A percentile compares a stretch with the other conserved stretches of the same genome.
Conservation (phyloP, 768 basidiomycete genomes). For the Boletus pseudo-olivaceus region DNA sequence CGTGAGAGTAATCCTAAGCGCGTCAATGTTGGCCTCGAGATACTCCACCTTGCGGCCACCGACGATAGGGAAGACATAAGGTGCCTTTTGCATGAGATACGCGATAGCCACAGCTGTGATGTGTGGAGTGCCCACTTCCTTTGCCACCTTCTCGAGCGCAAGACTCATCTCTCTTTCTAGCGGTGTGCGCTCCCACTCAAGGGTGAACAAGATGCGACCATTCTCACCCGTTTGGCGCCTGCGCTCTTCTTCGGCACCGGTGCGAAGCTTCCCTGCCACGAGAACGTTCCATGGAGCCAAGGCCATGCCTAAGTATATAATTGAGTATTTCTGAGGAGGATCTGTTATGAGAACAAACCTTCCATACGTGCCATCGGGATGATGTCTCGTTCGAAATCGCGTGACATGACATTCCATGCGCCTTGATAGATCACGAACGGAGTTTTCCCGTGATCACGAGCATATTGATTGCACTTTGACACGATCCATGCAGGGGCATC, state of each 20-base stretch:
- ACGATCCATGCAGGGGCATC: slow-evolving; percentile 49
- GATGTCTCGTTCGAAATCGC: slow-evolving; percentile 52
- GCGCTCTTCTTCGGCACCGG: slow-evolving; percentile 26
- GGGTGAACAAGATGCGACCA: slow-evolving; percentile 29
- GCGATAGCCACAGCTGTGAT: slow-evolving; percentile 39
- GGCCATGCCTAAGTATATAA: slow-evolving; percentile 4
- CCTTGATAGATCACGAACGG: slow-evolving; percentile 55
- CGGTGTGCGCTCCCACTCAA: slow-evolving; percentile 33
- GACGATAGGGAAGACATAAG: slow-evolving; percentile 37
- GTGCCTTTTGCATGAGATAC: slow-evolving; percentile 41
- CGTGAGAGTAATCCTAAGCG: slow-evolving; percentile 36
- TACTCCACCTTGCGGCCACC: slow-evolving; percentile 42
- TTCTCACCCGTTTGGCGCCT: slow-evolving; percentile 32
- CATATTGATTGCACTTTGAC: slow-evolving; percentile 45
- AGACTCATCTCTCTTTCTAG: slow-evolving; percentile 32
- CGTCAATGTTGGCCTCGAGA: slow-evolving; percentile 38
- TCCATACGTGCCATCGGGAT: slow-evolving; percentile 32
- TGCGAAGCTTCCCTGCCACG: slow-evolving; percentile 25
- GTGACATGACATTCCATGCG: slow-evolving; percentile 38
- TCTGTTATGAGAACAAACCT: slow-evolving; percentile 25
- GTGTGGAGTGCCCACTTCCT: slow-evolving; percentile 34
- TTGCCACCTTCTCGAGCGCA: slow-evolving; percentile 37
- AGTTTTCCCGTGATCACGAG: slow-evolving; percentile 44
- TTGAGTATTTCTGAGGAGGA: slow-evolving; percentile 1
- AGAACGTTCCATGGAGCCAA: slow-evolving; percentile 37